These are phyloP conservation scores for Inosperma sp. DNA, from an alignment of 768 basidiomycete species.

Conservation along the genomic window DNA sequence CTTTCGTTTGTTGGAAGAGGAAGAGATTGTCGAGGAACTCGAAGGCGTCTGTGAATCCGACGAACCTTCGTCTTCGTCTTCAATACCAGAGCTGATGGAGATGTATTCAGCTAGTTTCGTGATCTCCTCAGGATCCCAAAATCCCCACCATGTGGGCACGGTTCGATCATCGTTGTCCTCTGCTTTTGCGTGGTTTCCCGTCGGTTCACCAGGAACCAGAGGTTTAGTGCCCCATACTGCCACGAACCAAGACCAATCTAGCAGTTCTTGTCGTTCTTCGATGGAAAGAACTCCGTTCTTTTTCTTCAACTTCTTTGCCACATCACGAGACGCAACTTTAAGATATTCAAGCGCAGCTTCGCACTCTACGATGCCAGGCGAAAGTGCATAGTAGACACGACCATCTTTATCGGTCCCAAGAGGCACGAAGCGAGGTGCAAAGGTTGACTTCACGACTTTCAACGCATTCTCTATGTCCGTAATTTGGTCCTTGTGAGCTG, in stretches of 20 bases:
- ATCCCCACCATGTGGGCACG: conserved; percentile 69
- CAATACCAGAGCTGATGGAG: conserved; percentile 42
- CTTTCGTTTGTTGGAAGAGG: conserved; percentile 7
- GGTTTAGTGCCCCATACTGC: conserved; percentile 66
- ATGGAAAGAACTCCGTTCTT: conserved; percentile 37
- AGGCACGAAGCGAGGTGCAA: conserved; percentile 49
- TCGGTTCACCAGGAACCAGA: conserved; percentile 8
- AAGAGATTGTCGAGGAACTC: conserved; percentile 10
- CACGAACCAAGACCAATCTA: conserved; percentile 74
- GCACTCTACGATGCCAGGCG: conserved; percentile 54
- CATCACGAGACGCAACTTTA: conserved; percentile 28
- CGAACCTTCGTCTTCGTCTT: conserved; percentile 25
- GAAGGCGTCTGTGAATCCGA: conserved; percentile 13
- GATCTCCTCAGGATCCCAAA: conserved; percentile 63
- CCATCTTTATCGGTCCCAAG: conserved; percentile 70
- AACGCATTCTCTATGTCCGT: conserved; percentile 50
- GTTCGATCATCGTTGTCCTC: conserved; percentile 34
- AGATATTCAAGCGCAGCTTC: conserved; percentile 46
- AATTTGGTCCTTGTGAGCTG: conserved; percentile 47
- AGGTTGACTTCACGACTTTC: conserved; percentile 44
- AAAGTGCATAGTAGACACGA: conserved; percentile 62
- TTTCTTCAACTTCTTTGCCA: conserved; percentile 37
- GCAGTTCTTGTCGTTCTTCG: conserved; percentile 50
- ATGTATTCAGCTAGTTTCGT: conserved; percentile 64
- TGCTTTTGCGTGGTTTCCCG: conserved; percentile 14